Evolutionary conservation across 2,329 filamentous ascomycete genomes (phyloP).

Genomic region (Penicillium frequentans): DNA sequence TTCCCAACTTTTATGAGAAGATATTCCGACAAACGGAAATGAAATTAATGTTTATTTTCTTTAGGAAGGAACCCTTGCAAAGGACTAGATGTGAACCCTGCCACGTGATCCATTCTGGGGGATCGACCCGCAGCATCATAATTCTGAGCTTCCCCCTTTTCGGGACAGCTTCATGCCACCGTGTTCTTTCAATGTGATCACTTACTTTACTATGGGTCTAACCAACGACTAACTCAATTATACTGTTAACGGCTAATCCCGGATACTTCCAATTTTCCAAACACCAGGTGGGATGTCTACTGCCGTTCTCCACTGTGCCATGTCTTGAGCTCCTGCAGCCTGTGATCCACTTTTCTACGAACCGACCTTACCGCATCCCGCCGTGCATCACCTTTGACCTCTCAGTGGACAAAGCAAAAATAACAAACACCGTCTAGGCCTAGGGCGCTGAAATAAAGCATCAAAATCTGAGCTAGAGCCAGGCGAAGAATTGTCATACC

Average conservation of each 20-base stretch:
- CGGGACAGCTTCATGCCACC: conserved; percentile 17
- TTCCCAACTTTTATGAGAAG: no score
- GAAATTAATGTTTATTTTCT: no score
- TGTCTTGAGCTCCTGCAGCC: conserved; percentile 9
- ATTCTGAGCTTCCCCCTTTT: not conserved
- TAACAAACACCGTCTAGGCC: not conserved
- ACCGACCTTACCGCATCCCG: not conserved
- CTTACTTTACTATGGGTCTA: not conserved
- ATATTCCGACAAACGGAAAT: no score
- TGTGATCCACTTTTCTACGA: conserved; percentile 8
- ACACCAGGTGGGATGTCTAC: not conserved
- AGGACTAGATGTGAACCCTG: no score
- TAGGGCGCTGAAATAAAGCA: not conserved
- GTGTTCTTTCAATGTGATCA: conserved; percentile 22
- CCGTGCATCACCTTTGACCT: not conserved
- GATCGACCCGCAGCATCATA: conserved; percentile 2
- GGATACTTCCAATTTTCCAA: not conserved
- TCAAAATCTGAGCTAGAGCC: not conserved
- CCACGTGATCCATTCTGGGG: conserved; percentile 4
- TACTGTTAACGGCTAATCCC: not conserved
- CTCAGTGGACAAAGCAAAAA: not conserved
- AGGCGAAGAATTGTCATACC: not conserved
- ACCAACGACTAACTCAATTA: not conserved
- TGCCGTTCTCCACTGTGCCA: conserved; percentile 14
- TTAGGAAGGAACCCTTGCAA: no score